Percentiles rank a stretch among this genome's conserved stretches.
Evolutionary conservation across 148 eudicot genomes (phyloP).

Genomic region (Silene latifolia): DNA sequence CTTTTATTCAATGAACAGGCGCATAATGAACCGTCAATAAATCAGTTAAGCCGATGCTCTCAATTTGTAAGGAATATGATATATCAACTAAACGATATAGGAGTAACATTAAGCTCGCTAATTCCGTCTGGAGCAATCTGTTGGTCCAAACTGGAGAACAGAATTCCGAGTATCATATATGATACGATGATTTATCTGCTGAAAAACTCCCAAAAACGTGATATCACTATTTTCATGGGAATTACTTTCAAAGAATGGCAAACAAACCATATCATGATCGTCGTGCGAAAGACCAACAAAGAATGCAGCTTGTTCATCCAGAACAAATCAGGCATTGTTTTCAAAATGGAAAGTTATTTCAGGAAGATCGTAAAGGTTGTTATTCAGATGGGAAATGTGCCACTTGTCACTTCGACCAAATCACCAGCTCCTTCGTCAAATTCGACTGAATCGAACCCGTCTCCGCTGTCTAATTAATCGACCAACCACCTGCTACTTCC

Average conservation of each 20-base stretch:
- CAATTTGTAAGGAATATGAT: too few species aligned
- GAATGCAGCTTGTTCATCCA: background rate
- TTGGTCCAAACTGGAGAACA: background rate
- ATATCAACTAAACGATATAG: too few species aligned
- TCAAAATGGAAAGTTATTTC: background rate
- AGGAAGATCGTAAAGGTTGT: background rate
- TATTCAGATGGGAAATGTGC: too few species aligned
- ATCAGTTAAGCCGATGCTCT: too few species aligned
- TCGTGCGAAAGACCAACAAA: background rate
- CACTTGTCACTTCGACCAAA: too few species aligned
- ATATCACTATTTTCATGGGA: background rate
- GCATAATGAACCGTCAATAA: too few species aligned
- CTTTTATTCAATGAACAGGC: too few species aligned
- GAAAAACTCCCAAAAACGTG: background rate
- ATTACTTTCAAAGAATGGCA: background rate
- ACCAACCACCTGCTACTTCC: too few species aligned
- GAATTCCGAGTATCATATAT: background rate
- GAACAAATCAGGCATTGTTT: background rate
- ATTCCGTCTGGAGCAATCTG: background rate
- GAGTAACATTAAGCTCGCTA: background rate
- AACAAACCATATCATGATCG: background rate
- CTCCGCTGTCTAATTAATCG: too few species aligned
- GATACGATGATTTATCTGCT: background rate
- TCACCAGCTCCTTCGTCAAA: too few species aligned
- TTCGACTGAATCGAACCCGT: too few species aligned